Evolutionary conservation across 148 eudicot species (phyloP).

Genomic region (Rhododendron molle): DNA sequence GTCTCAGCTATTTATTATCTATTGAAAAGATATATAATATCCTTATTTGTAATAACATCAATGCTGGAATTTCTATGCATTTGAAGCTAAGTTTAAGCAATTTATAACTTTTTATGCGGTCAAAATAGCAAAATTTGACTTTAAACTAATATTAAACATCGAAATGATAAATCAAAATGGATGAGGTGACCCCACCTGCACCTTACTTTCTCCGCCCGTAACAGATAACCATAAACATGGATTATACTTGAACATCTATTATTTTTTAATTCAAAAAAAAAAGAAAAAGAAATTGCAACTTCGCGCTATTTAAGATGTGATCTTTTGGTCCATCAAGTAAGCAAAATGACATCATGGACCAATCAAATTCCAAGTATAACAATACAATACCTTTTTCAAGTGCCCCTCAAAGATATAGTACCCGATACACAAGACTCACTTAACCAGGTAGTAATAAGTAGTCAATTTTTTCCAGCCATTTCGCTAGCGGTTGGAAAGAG

Average conservation of each 20-base stretch:
- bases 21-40: too few species aligned
- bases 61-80: too few species aligned
- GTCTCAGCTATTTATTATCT: too few species aligned
- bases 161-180: neutral
- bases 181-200: neutral
- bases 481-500: neutral
- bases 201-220: neutral
- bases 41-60: too few species aligned
- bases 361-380: neutral
- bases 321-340: neutral
- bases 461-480: neutral
- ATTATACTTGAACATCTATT: too few species aligned
- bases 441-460: too few species aligned
- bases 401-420: neutral
- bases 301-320: neutral
- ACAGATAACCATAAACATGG: too few species aligned
- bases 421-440: neutral
- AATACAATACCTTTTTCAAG: neutral
- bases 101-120: too few species aligned
- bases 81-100: neutral
- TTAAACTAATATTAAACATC: too few species aligned
- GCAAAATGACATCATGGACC: neutral
- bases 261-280: neutral
- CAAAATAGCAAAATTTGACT: neutral
- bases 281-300: neutral